Base-by-base conservation (phyloP, 1,284 basidiomycete genomes). In the Pseudozyma thailandica region DNA sequence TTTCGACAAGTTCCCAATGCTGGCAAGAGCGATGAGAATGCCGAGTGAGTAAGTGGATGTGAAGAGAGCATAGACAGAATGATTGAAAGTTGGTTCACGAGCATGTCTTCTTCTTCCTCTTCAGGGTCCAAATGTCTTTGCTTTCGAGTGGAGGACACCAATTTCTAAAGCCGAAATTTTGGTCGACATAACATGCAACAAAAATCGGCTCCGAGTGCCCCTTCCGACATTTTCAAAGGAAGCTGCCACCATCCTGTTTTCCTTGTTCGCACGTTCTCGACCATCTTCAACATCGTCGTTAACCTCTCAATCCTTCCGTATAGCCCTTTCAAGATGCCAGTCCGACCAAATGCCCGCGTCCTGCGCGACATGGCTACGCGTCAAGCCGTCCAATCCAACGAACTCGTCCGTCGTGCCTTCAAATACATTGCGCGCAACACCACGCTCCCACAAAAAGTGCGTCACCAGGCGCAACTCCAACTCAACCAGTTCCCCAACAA, bases 381-480 rank as follows among this genome's bases (percentile, higher is more conserved):
- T 31, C 75, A 80, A 31, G 59, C 78, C n/a, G 81, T 82, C n/a
- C 59, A 75, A 45, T 78, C 77, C 49, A 77, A 79, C 65, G 81
- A 82, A 64, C 65, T 82, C 42, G 59, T 82, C 31, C 74, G 81
- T 26, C 66, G 77, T 2, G 79, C 81, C 8, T 82, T 79, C 78
- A 80, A 81, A 43, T 82, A 80, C 71, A 73, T 82, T 13, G 79
- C 81, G 0, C 72, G 81, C 25, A 82, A 82, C 64, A 80, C 79
- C 18, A 79, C 79, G 2, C 50, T 82, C 27, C 75, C 79, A 10
- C 54, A 74, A 41, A 90, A 92, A 79, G 88, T 96, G 52, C 91
- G 95, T 61, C 93, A 95, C 84, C 92, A 94, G 80, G 94, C 95
- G n/a, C 94, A 97, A 83, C 86, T 97, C 59, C 92, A 95, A 80